phyloP scores from a whole-genome alignment of 2,329 filamentous ascomycete species.

The Ceratocystis alfenasii region DNA sequence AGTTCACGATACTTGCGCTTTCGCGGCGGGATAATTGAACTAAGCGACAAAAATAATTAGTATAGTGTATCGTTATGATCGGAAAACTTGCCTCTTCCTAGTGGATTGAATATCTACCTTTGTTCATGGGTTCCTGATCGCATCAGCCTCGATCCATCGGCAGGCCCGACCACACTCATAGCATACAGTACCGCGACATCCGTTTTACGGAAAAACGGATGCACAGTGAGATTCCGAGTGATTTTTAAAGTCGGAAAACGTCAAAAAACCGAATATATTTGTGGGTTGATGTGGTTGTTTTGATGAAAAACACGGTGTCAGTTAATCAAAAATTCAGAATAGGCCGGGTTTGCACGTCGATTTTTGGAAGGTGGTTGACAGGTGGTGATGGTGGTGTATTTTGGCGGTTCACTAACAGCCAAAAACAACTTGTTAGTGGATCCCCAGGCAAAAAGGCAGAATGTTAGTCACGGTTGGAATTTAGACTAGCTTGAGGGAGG shows the following conservation, averaged over 20 bases:
- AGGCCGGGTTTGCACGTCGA: constrained; percentile 1
- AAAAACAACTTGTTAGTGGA: constrained; percentile 19
- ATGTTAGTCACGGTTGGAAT: constrained; percentile 17
- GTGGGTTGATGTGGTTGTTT: constrained; percentile 3
- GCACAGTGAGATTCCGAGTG: constrained; percentile 26
- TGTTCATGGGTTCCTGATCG: constrained; percentile 51
- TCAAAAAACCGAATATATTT: constrained; percentile 19
- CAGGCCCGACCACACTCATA: constrained; percentile 58
- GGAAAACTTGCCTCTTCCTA: constrained; percentile 40
- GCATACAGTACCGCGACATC: constrained; percentile 57
- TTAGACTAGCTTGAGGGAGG: constrained; percentile 13
- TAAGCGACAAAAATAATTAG: constrained; percentile 36
- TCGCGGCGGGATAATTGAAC: constrained; percentile 66
- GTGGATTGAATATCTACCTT: constrained; percentile 39
- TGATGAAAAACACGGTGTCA: constrained; percentile 21
- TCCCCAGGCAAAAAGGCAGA: not conserved
- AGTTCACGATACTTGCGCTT: constrained; percentile 86
- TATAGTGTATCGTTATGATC: constrained; percentile 38
- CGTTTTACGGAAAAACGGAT: constrained; percentile 54
- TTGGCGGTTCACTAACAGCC: constrained; percentile 17
- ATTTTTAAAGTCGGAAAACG: constrained; percentile 19
- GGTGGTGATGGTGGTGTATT: constrained; percentile 19
- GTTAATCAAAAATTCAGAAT: constrained; percentile 19
- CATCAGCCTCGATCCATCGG: constrained; percentile 55
- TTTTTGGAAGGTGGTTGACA: constrained; percentile 16